Percentiles rank a stretch among this genome's conserved stretches.
phyloP scores from a whole-genome alignment of 164 flowering plant species.

The Liriodendron chinense region DNA sequence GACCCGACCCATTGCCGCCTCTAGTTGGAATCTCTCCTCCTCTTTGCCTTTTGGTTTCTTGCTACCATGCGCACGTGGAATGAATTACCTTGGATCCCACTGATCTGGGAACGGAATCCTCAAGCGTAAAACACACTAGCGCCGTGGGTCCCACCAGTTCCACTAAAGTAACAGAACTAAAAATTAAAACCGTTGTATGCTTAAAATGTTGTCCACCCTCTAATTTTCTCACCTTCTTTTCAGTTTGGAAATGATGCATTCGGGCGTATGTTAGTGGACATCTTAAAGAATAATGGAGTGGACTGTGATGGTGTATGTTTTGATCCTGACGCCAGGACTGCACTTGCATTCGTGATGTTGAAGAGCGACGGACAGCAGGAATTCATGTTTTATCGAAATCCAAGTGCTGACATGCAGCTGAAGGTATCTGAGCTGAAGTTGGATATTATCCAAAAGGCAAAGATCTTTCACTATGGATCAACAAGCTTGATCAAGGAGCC shows the following conservation, averaged over 20 bases:
- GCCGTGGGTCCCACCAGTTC: no score
- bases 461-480: constrained; percentile 74
- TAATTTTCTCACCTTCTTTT: background rate
- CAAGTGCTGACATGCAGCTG: constrained; percentile 72
- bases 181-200: background rate
- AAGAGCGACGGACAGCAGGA: constrained; percentile 60
- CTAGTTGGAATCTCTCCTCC: no score
- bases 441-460: constrained; percentile 45
- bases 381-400: constrained; percentile 76
- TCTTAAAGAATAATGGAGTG: constrained; percentile 53
- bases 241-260: constrained; percentile 75
- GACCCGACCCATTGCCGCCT: no score
- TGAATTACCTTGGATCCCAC: no score
- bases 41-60: no score
- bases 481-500: constrained; percentile 77
- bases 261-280: constrained; percentile 60
- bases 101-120: no score
- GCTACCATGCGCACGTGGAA: no score
- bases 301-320: constrained; percentile 46
- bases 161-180: background rate
- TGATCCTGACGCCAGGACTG: constrained; percentile 57
- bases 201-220: background rate
- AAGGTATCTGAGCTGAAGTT: constrained; percentile 55
- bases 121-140: no score
- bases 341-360: constrained; percentile 68